Percentiles rank a stretch among this genome's conserved stretches.
Conservation (phyloP, 1,139 yeast species). For the Kluyveromyces sp. region DNA sequence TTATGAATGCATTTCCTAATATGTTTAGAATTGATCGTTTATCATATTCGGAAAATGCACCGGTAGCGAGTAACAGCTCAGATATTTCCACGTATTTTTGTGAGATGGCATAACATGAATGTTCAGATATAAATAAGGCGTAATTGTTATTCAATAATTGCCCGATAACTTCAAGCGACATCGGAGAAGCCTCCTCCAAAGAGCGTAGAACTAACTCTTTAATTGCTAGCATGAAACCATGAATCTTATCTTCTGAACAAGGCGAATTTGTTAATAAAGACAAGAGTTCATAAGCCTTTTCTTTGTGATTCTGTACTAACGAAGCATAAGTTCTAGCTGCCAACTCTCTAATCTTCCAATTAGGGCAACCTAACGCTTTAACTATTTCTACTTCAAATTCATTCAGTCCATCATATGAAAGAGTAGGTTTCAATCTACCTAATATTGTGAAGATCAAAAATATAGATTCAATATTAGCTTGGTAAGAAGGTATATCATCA, state of each 20-base stretch:
- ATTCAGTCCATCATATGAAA: constrained; percentile 44
- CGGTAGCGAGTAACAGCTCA: constrained; percentile 8
- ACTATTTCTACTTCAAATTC: constrained; percentile 43
- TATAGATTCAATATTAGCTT: constrained; percentile 40
- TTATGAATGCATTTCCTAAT: constrained; percentile 30
- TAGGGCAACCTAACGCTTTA: constrained; percentile 40
- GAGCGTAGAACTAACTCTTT: constrained; percentile 23
- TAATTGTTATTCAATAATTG: constrained; percentile 5
- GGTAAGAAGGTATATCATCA: background rate
- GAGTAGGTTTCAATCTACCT: constrained; percentile 55
- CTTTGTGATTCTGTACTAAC: constrained; percentile 33
- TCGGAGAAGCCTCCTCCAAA: constrained; percentile 3
- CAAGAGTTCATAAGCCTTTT: constrained; percentile 19
- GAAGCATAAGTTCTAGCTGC: constrained; percentile 66
- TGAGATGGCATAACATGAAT: constrained; percentile 32
- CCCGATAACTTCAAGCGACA: background rate
- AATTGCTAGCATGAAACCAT: constrained; percentile 50
- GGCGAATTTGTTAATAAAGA: constrained; percentile 11
- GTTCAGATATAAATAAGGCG: constrained; percentile 17
- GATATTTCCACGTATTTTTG: constrained; percentile 35
- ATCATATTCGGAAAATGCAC: constrained; percentile 2
- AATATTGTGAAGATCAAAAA: constrained; percentile 72
- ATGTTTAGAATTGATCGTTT: background rate
- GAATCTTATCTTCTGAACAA: constrained; percentile 40
- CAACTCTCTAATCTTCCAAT: constrained; percentile 84